phyloP scores from a whole-genome alignment of 2,329 filamentous ascomycete genomes.

The Orbilia brochopaga region DNA sequence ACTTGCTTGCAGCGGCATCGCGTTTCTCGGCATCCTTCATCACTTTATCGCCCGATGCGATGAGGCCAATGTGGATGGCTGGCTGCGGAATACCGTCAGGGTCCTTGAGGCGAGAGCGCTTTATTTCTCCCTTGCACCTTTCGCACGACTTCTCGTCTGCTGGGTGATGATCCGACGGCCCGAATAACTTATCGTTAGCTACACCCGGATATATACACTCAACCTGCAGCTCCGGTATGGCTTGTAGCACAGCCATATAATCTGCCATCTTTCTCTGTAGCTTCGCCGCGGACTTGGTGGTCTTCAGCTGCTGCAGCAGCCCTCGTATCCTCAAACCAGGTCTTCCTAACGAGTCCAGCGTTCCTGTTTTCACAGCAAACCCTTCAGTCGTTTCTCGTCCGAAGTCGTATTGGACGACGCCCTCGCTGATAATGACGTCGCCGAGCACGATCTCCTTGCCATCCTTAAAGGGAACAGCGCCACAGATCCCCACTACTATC shows the following conservation, averaged over 20 bases:
- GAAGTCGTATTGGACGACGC: slow-evolving; percentile 51
- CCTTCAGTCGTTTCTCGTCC: slow-evolving; percentile 50
- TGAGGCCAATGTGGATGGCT: slow-evolving; percentile 56
- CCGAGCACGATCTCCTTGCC: slow-evolving; percentile 55
- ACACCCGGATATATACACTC: slow-evolving; percentile 43
- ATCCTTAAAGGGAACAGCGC: slow-evolving; percentile 50
- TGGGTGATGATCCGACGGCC: slow-evolving; percentile 24
- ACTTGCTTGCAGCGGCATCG: slow-evolving; percentile 51
- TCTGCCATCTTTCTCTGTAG: slow-evolving; percentile 22
- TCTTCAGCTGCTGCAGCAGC: slow-evolving; percentile 41
- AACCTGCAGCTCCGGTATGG: slow-evolving; percentile 12
- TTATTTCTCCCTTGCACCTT: background rate
- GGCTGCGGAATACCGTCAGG: background rate
- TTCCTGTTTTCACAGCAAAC: slow-evolving; percentile 48
- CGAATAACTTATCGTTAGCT: slow-evolving; percentile 50
- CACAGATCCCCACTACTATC: slow-evolving; percentile 54
- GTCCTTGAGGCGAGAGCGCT: background rate
- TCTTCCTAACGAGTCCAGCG: slow-evolving; percentile 48
- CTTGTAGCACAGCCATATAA: slow-evolving; percentile 2
- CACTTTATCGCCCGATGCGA: slow-evolving; percentile 57
- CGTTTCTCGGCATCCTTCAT: slow-evolving; percentile 56
- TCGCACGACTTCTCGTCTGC: slow-evolving; percentile 1
- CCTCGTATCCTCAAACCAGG: slow-evolving; percentile 40
- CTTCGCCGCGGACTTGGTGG: background rate
- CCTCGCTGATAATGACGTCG: slow-evolving; percentile 56